Percentiles rank a stretch among this genome's conserved stretches.
Conservation (phyloP, 2,329 filamentous ascomycete species). For the Lasiodiplodia citricola region DNA sequence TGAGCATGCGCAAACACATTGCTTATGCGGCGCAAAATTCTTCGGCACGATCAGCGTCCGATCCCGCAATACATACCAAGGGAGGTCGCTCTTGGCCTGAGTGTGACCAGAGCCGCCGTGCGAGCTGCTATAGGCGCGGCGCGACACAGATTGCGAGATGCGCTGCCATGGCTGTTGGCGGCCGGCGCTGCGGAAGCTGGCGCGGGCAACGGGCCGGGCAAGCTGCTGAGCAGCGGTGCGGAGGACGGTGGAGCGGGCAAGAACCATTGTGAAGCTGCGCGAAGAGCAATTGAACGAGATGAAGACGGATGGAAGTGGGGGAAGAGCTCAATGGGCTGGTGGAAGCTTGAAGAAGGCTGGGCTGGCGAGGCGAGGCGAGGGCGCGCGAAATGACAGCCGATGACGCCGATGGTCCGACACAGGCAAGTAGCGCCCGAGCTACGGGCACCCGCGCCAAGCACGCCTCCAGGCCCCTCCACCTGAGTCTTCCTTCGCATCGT, state of each 20-base stretch:
- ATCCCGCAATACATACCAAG: slow-evolving; percentile 42
- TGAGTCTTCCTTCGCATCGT: background rate
- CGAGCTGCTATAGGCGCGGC: slow-evolving; percentile 46
- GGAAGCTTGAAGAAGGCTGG: slow-evolving; percentile 14
- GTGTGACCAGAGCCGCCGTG: slow-evolving; percentile 38
- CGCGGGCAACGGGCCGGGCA: slow-evolving; percentile 38
- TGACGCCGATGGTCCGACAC: no score
- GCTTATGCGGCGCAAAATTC: slow-evolving; percentile 9
- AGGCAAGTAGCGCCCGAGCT: background rate
- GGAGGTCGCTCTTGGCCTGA: slow-evolving; percentile 43
- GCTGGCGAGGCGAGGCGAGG: slow-evolving; percentile 11
- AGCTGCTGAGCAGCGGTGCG: slow-evolving; percentile 44
- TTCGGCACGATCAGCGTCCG: background rate
- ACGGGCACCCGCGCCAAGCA: slow-evolving; percentile 12
- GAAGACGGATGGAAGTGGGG: slow-evolving; percentile 32
- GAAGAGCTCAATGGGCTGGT: slow-evolving; percentile 11
- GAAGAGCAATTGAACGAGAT: slow-evolving; percentile 40
- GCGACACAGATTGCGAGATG: slow-evolving; percentile 37
- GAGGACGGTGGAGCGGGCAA: slow-evolving; percentile 43
- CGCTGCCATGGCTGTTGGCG: slow-evolving; percentile 46
- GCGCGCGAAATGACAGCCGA: background rate
- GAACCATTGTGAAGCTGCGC: slow-evolving; percentile 47
- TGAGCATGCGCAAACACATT: background rate
- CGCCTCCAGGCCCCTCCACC: slow-evolving; percentile 12
- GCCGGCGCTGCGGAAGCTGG: slow-evolving; percentile 39